A percentile compares a stretch with the other conserved stretches of the same genome.
phyloP scores from a whole-genome alignment of 768 basidiomycete genomes.

The Lactarius indigo region DNA sequence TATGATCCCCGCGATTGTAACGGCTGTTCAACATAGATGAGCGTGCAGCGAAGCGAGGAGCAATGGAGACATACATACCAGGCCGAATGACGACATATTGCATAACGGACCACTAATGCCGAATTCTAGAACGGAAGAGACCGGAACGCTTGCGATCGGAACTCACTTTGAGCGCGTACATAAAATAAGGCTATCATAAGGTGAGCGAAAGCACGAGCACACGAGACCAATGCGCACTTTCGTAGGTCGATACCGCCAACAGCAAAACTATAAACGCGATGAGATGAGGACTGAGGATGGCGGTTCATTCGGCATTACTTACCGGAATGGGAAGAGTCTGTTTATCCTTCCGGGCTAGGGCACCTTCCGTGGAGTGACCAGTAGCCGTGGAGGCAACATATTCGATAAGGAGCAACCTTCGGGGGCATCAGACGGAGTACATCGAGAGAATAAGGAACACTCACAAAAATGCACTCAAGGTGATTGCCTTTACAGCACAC shows the following conservation, averaged over 20 bases:
- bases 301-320: constrained; percentile 27
- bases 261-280: constrained; percentile 57
- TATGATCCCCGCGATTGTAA: constrained; percentile 76
- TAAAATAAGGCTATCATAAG: constrained; percentile 67
- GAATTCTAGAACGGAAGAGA: constrained; percentile 6
- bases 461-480: constrained; percentile 82
- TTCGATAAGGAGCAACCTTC: constrained; percentile 75
- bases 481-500: constrained; percentile 53
- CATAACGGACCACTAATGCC: constrained; percentile 71
- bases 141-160: background rate
- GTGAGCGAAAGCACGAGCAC: constrained; percentile 10
- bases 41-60: background rate
- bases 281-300: background rate
- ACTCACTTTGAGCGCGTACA: constrained; percentile 78
- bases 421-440: background rate
- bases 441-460: constrained; percentile 29
- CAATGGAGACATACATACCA: constrained; percentile 29
- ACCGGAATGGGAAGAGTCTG: constrained; percentile 64
- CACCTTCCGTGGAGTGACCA: constrained; percentile 59
- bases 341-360: constrained; percentile 80
- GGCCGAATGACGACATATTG: constrained; percentile 83
- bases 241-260: constrained; percentile 76
- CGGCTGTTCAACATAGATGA: constrained; percentile 34
- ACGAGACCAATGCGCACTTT: constrained; percentile 43
- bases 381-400: constrained; percentile 71